These are phyloP conservation scores for Penicillium waksmanii DNA, from an alignment of 495 filamentous ascomycete species.

Conservation along the genomic window DNA sequence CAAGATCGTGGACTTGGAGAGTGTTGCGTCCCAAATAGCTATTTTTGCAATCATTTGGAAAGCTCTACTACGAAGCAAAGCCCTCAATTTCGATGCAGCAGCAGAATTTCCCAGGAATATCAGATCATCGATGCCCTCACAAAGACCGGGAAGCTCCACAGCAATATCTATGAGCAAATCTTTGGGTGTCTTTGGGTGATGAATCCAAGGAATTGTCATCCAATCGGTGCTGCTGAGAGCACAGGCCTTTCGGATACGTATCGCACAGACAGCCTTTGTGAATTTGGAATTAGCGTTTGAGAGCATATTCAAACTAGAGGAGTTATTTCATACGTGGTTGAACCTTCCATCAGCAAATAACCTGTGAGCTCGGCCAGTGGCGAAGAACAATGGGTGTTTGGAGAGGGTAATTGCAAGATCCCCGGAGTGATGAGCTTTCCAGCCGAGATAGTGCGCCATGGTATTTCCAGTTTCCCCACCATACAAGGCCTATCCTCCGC, in stretches of 20 bases:
- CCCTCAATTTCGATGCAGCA: background rate
- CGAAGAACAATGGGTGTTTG: slow-evolving; percentile 6
- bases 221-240: background rate
- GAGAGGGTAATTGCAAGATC: slow-evolving; percentile 16
- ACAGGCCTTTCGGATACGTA: slow-evolving; percentile 1
- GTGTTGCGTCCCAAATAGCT: background rate
- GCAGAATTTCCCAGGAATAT: background rate
- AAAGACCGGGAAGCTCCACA: slow-evolving; percentile 11
- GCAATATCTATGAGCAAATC: slow-evolving; percentile 14
- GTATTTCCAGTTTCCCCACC: slow-evolving; percentile 6
- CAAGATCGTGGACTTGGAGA: background rate
- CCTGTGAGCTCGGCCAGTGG: slow-evolving; percentile 12
- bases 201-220: slow-evolving; percentile 10
- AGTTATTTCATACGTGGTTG: background rate
- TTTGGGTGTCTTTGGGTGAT: slow-evolving; percentile 11
- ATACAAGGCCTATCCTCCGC: slow-evolving; percentile 11
- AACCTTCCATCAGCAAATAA: slow-evolving; percentile 15
- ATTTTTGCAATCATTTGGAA: background rate
- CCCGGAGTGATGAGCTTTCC: slow-evolving; percentile 11
- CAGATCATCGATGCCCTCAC: slow-evolving; percentile 8
- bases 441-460: slow-evolving; percentile 3
- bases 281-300: too few relatives aligned
- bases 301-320: background rate
- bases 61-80: background rate
- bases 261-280: slow-evolving; percentile 3